These are phyloP conservation scores for Geotrichum phurueaensis DNA, from an alignment of 1,139 yeast species.

Conservation along the genomic window DNA sequence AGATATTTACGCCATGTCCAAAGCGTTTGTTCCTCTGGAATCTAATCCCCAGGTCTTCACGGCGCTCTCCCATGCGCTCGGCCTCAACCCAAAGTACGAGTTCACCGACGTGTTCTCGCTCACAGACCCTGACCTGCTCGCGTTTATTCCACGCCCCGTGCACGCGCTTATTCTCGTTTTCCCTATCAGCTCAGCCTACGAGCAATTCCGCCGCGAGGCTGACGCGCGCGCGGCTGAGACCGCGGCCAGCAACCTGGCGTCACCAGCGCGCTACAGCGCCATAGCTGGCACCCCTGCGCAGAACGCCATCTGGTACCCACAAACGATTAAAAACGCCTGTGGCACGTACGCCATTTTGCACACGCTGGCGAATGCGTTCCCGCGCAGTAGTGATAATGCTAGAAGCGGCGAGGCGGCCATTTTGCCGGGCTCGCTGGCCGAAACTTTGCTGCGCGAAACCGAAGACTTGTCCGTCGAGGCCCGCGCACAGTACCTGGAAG, in stretches of 20 bases:
- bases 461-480: constrained; percentile 35
- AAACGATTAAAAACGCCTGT: constrained; percentile 84
- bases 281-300: constrained; percentile 30
- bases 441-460: constrained; percentile 30
- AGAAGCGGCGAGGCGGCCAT: constrained; percentile 18
- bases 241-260: constrained; percentile 20
- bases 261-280: constrained; percentile 22
- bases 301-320: constrained; percentile 60
- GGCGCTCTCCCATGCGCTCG: constrained; percentile 60
- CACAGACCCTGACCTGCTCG: constrained; percentile 69
- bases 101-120: constrained; percentile 82
- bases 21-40: constrained; percentile 68
- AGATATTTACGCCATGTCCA: constrained; percentile 4
- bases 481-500: constrained; percentile 45
- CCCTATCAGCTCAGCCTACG: constrained; percentile 66
- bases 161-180: constrained; percentile 70
- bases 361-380: constrained; percentile 55
- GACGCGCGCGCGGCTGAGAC: constrained; percentile 38
- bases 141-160: constrained; percentile 77
- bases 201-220: constrained; percentile 40
- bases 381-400: constrained; percentile 23
- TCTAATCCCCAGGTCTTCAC: constrained; percentile 84
- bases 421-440: constrained; percentile 31
- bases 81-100: constrained; percentile 53
- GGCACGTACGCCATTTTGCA: constrained; percentile 88